Percentiles rank a stretch among this genome's conserved stretches.
Evolutionary conservation across 2,329 filamentous ascomycete species (phyloP).

Genomic region (Neopestalotiopsis sp.): DNA sequence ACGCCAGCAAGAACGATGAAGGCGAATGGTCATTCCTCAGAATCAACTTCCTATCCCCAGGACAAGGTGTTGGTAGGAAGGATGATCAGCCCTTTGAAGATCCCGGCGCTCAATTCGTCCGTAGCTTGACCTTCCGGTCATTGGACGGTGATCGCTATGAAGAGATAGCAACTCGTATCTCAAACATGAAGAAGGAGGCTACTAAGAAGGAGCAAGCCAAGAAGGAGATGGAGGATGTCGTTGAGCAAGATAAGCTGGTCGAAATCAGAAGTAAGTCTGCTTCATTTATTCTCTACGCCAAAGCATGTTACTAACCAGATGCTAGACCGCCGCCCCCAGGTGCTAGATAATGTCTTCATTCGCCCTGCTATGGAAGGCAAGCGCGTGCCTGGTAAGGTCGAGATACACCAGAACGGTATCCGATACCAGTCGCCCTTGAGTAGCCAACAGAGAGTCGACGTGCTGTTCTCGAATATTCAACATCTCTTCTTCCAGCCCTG

Average conservation of each 20-base stretch:
- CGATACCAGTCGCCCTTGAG: slow-evolving; percentile 86
- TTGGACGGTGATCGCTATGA: slow-evolving; percentile 87
- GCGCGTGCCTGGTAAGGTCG: slow-evolving; percentile 91
- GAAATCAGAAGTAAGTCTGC: slow-evolving; percentile 81
- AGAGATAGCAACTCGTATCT: slow-evolving; percentile 90
- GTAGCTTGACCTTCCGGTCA: slow-evolving; percentile 93
- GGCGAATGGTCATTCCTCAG: slow-evolving; percentile 92
- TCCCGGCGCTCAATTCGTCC: slow-evolving; percentile 90
- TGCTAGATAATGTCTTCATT: slow-evolving; percentile 93
- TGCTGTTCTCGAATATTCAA: slow-evolving; percentile 97
- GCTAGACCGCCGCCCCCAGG: slow-evolving; percentile 84
- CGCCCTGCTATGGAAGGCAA: slow-evolving; percentile 96
- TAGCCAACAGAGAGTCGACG: slow-evolving; percentile 83
- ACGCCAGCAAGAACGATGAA: slow-evolving; percentile 96
- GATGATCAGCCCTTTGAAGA: slow-evolving; percentile 99
- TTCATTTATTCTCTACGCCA: not conserved
- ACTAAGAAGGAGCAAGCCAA: slow-evolving; percentile 96
- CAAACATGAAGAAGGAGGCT: slow-evolving; percentile 92
- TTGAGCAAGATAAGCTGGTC: slow-evolving; percentile 96
- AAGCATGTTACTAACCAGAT: slow-evolving; percentile 43
- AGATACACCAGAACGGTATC: slow-evolving; percentile 99
- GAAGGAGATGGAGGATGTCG: slow-evolving; percentile 99
- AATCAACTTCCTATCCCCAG: slow-evolving; percentile 96
- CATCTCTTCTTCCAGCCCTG: slow-evolving; percentile 99
- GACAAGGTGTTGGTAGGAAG: slow-evolving; percentile 94